A percentile compares a stretch with the other conserved stretches of the same genome.
phyloP scores from a whole-genome alignment of 2,329 filamentous ascomycete genomes.

The Magnaporthiopsis poae region DNA sequence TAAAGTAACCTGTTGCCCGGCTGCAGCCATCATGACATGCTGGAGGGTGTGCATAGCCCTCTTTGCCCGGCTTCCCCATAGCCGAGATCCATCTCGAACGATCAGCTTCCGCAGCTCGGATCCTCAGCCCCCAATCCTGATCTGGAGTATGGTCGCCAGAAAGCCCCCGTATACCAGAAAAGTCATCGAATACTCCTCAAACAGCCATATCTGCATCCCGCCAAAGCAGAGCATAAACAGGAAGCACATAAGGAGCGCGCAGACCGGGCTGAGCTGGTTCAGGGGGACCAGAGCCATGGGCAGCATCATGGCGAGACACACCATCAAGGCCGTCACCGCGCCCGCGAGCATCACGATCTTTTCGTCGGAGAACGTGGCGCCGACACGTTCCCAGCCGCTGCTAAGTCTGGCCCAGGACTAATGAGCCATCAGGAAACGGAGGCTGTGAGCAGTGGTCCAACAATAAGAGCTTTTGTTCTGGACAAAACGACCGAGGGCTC shows the following conservation, averaged over 20 bases:
- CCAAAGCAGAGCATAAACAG: background rate
- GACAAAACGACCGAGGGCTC: too few relatives aligned
- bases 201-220: background rate
- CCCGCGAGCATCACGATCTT: background rate
- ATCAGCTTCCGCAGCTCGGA: too few relatives aligned
- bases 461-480: too few relatives aligned
- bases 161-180: background rate
- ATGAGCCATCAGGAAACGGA: too few relatives aligned
- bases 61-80: too few relatives aligned
- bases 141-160: background rate
- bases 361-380: background rate
- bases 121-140: background rate
- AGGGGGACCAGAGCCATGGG: background rate
- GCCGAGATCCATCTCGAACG: too few relatives aligned
- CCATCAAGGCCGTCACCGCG: background rate
- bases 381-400: background rate
- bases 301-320: background rate
- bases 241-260: background rate
- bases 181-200: background rate
- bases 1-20: too few relatives aligned
- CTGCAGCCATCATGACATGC: too few relatives aligned
- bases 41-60: too few relatives aligned
- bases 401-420: background rate
- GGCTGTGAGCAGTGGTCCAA: too few relatives aligned
- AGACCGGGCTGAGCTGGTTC: background rate